Evolutionary conservation across 805 yeast genomes (phyloP).

Genomic region (Cyberlindnera meyerae): DNA sequence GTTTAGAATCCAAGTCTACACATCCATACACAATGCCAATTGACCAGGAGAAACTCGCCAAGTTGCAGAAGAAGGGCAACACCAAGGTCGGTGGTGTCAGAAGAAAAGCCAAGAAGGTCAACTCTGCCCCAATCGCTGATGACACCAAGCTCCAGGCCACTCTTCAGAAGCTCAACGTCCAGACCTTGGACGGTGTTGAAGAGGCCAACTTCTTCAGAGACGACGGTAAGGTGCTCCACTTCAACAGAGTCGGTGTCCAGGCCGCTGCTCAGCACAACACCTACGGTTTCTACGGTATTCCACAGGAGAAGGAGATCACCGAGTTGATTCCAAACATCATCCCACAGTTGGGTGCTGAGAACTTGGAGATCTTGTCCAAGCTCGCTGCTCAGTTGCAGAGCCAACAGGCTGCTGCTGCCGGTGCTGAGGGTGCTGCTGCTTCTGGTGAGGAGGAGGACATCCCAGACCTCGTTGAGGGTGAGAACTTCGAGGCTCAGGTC

Average conservation of each 20-base stretch:
- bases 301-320: slow-evolving; percentile 87
- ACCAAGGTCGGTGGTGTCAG: slow-evolving; percentile 86
- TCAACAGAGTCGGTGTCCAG: slow-evolving; percentile 95
- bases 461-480: slow-evolving; percentile 80
- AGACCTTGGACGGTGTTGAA: slow-evolving; percentile 82
- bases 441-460: slow-evolving; percentile 53
- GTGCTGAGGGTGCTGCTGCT: slow-evolving; percentile 44
- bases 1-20: no score
- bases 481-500: slow-evolving; percentile 46
- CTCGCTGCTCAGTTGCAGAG: slow-evolving; percentile 85
- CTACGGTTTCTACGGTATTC: slow-evolving; percentile 90
- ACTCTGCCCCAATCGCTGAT: slow-evolving; percentile 65
- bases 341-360: slow-evolving; percentile 95
- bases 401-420: slow-evolving; percentile 40
- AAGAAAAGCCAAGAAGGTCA: slow-evolving; percentile 82
- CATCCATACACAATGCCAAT: slow-evolving; percentile 54
- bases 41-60: slow-evolving; percentile 92
- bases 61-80: slow-evolving; percentile 79
- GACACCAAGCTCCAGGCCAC: slow-evolving; percentile 88
- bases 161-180: slow-evolving; percentile 83
- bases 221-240: slow-evolving; percentile 93
- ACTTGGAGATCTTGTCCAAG: slow-evolving; percentile 81
- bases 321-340: slow-evolving; percentile 92
- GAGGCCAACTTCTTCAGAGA: slow-evolving; percentile 98
- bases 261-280: slow-evolving; percentile 88